Evolutionary conservation across 2,329 filamentous ascomycete genomes (phyloP).

Genomic region (Fusarium sp.): DNA sequence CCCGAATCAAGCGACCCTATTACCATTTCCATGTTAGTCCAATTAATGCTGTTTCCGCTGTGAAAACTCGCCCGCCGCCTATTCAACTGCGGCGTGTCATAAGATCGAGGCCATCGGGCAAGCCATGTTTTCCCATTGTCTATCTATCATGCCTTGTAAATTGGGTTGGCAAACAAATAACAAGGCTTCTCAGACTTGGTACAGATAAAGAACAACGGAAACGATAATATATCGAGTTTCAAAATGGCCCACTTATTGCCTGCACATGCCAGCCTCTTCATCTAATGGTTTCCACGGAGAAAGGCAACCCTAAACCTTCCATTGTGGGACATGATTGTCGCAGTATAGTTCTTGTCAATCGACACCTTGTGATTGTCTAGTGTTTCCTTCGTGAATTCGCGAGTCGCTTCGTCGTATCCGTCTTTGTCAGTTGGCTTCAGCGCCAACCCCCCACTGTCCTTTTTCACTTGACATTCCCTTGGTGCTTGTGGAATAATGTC

Average conservation of each 20-base stretch:
- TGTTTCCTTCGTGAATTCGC: slow-evolving; percentile 10
- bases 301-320: slow-evolving; percentile 27
- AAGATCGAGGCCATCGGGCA: no score
- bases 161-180: neutral
- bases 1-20: no score
- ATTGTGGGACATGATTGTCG: slow-evolving; percentile 32
- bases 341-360: slow-evolving; percentile 20
- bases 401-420: slow-evolving; percentile 25
- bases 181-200: neutral
- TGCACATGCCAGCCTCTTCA: neutral
- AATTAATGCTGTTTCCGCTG: no score
- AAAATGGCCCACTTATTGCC: neutral
- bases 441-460: slow-evolving; percentile 17
- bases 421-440: slow-evolving; percentile 36
- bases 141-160: neutral
- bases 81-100: no score
- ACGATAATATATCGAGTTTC: neutral
- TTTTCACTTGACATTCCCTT: slow-evolving; percentile 6
- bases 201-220: no score
- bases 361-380: slow-evolving; percentile 19
- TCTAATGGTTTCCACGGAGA: slow-evolving; percentile 23
- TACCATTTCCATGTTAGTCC: no score
- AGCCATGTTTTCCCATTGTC: neutral
- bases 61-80: no score
- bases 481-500: slow-evolving; percentile 27